Base-by-base conservation (phyloP, 2,329 filamentous ascomycete species). In the Acephala macrosclerotiorum region DNA sequence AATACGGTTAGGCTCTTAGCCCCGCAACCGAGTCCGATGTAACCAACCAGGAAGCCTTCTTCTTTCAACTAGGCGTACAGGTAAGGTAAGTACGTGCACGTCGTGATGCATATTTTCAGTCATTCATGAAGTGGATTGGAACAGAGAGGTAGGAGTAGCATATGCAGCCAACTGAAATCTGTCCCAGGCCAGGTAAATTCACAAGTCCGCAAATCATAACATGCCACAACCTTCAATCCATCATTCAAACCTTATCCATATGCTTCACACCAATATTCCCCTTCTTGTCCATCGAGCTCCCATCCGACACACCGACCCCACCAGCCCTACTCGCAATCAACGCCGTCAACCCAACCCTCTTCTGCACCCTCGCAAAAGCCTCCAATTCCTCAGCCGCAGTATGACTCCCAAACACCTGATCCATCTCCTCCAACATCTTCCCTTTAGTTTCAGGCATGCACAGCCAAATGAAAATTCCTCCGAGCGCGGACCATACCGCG, bases 381-480 rank as follows among this genome's bases (percentile, higher is more conserved):
- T 63, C 47, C 42, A 62, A 16, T 20, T 65, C 62, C 29, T 67
- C 65, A 14, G 33, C 74, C 4, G 77, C 79, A 2, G 76, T 77
- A 7, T 76, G 75, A 65, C 79, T 79, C 45, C 75, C 74, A 63
- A 87, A 87, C 3, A 86, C 77, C 2, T 78, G 77, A 68, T 87
- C 84, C 79, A 86, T 84, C 35, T 82, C 82, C 70, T 87, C 85
- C 5, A 87, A 78, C 1, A 82, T 83, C 20, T 81, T 78, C 53
- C 82, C 82, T 72, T 85, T 86, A 2, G 85, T 87, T 72, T 87
- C 84, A 0, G 84, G 84, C 1, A 87, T 75, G 59, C 78, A 82
- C 69, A 83, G 81, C 69, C 78, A 85, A 3, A 84, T 79, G 74
- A 81, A 86, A 3, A 81, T 71, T 45, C 82, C 79, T 2, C 81